Base-by-base conservation (phyloP, 2,329 filamentous ascomycete genomes). In the Xylaria arbuscula region DNA sequence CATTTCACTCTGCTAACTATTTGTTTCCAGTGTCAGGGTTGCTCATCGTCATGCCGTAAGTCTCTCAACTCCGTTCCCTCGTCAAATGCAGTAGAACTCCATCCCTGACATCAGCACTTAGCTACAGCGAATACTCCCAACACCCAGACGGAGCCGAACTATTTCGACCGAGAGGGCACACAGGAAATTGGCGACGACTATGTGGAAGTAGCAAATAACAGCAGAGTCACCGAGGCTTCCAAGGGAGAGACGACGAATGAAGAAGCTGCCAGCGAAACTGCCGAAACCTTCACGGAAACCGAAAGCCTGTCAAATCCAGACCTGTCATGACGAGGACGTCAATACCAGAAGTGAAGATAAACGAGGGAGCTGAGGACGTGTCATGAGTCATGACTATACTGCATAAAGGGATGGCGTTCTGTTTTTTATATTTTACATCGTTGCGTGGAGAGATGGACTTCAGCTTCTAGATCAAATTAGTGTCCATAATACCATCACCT, bases 11-110 rank as follows among this genome's bases (percentile, higher is more conserved):
- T 51, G 50, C 67, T 69, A 5, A 69, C 55, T 38, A 10, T 34
- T 38, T 34, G 11, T 34, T 19, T 36, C 19, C 40, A 66, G 67
- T 69, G 67, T 42, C 36, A 45, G 32, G 22, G 51, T 4, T 69
- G 67, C 28, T 6, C 67, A 19, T 15, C 62, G 32, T 40, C 48
- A 34, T 69, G 67, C 60, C 40, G 67, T 69, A 61, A 67, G 67
- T 69, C 2, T 15, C 22, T 5, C 5, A 19, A 36, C 7, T 10
- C 19, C 36, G 10, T 32, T 47, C 1, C 10, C n/a, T 32, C 22
- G 8, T 4, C 0, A 22, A n/a, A n/a, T 15, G 28, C 7, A 17
- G 17, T 2, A 15, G n/a, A 47, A 28, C 28, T 7, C 2, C 13
- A 11, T 40, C 50, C 13, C 57, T 66, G 55, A 69, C 62, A 13